Conservation (phyloP, 2,329 filamentous ascomycete genomes). For the Colletotrichum sp. region DNA sequence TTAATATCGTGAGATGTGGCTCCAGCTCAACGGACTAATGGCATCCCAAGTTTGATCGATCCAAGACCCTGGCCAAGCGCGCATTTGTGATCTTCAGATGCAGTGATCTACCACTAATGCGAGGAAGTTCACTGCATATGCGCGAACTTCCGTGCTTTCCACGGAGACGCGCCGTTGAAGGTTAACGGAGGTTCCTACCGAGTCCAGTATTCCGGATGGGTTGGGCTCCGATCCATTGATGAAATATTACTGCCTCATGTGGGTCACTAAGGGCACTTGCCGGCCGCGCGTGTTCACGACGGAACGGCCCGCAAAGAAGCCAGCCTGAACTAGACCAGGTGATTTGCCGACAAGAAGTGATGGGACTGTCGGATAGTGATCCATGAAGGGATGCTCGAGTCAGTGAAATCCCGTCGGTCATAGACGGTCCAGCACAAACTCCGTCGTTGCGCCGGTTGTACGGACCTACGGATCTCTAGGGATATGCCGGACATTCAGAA, state of each 20-base stretch:
- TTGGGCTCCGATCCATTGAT: not conserved
- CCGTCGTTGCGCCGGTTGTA: not conserved
- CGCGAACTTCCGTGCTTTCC: not conserved
- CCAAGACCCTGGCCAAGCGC: not conserved
- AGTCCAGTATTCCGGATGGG: not conserved
- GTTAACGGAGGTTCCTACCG: not conserved
- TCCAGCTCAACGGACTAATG: not conserved
- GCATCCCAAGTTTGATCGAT: not conserved
- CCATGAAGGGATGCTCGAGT: not conserved
- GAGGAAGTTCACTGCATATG: not conserved
- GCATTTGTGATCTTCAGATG: not conserved
- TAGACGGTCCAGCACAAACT: not conserved
- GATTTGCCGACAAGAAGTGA: not conserved
- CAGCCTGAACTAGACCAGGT: not conserved
- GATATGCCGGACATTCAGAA: not conserved
- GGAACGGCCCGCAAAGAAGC: not conserved
- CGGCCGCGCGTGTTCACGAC: not conserved
- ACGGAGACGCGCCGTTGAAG: not conserved
- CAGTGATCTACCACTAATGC: not conserved
- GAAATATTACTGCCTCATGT: not conserved
- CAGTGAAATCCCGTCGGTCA: not conserved
- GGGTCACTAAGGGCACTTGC: not conserved
- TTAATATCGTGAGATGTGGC: not conserved
- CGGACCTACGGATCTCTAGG: not conserved
- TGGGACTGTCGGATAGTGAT: not conserved